phyloP scores from a whole-genome alignment of 495 filamentous ascomycete species.

The Penicillium cinerascens region DNA sequence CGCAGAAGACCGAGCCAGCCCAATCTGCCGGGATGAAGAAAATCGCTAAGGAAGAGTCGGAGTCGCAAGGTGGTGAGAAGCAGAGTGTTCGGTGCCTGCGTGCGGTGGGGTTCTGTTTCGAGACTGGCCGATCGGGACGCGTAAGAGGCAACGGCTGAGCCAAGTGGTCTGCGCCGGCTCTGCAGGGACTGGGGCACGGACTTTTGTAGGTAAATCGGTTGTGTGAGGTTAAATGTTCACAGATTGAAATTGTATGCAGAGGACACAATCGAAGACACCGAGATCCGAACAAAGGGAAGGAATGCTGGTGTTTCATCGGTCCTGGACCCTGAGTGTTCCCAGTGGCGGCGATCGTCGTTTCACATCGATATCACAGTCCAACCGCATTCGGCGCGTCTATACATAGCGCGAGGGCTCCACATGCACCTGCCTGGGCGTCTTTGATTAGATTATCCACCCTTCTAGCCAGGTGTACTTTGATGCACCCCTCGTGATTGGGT shows the following conservation, averaged over 20 bases:
- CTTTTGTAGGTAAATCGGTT: neutral
- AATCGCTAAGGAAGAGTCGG: constrained; percentile 4
- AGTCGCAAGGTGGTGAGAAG: constrained; percentile 9
- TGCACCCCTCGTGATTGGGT: too few relatives aligned
- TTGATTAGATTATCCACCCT: constrained; percentile 1
- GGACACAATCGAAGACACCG: neutral
- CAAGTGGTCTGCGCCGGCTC: neutral
- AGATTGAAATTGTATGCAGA: neutral
- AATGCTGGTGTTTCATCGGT: neutral
- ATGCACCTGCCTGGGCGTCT: constrained; percentile 3
- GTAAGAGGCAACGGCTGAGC: constrained; percentile 21
- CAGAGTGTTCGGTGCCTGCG: constrained; percentile 27
- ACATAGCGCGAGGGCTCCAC: constrained; percentile 8
- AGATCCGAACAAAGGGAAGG: neutral
- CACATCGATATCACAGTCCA: constrained; percentile 13
- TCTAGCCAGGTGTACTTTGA: too few relatives aligned
- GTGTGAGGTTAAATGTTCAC: neutral
- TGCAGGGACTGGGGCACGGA: neutral
- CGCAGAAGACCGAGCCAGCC: constrained; percentile 29
- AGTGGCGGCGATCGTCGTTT: constrained; percentile 21
- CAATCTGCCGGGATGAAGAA: constrained; percentile 12
- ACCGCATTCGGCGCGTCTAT: constrained; percentile 17
- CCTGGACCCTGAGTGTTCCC: constrained; percentile 17
- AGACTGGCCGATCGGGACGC: constrained; percentile 31
- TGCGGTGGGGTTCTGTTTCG: constrained; percentile 35